Evolutionary conservation across 805 yeast species (phyloP).

Genomic region (Ogataea trehalophila): DNA sequence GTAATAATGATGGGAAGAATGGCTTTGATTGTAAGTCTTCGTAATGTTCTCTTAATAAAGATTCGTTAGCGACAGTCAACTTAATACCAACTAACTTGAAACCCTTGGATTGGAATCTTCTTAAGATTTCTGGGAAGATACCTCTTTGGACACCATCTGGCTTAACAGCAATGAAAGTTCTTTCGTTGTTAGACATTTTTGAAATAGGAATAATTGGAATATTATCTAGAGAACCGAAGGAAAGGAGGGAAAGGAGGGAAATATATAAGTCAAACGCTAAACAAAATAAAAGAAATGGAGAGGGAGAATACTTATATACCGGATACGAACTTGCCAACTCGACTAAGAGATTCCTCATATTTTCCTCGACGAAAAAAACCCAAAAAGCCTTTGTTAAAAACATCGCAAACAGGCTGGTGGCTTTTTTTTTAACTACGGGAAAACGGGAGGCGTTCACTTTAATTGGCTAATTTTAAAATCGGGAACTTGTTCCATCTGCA

Average conservation of each 20-base stretch:
- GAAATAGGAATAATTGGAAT: not conserved
- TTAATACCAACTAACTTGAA: conserved; percentile 96
- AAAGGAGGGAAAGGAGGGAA: not conserved
- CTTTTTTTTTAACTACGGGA: no score
- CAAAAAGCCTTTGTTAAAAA: no score
- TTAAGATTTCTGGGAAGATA: conserved; percentile 79
- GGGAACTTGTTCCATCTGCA: no score
- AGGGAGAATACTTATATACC: not conserved
- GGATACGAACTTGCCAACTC: no score
- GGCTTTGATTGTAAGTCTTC: conserved; percentile 93
- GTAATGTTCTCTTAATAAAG: conserved; percentile 88
- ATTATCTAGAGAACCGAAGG: not conserved
- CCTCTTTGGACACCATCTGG: conserved; percentile 99
- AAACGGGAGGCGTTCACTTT: no score
- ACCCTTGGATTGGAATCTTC: conserved; percentile 96
- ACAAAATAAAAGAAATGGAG: not conserved
- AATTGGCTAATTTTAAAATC: no score
- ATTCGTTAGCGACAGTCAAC: conserved; percentile 82
- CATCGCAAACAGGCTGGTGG: no score
- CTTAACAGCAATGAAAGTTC: conserved; percentile 90
- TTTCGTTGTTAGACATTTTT: conserved; percentile 60
- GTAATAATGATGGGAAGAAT: conserved; percentile 94
- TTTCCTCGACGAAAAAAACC: no score
- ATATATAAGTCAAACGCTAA: not conserved
- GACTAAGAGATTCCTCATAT: no score